A percentile compares a stretch with the other conserved stretches of the same genome.
phyloP scores from a whole-genome alignment of 2,329 filamentous ascomycete genomes.

The Calonectria leucothoes region DNA sequence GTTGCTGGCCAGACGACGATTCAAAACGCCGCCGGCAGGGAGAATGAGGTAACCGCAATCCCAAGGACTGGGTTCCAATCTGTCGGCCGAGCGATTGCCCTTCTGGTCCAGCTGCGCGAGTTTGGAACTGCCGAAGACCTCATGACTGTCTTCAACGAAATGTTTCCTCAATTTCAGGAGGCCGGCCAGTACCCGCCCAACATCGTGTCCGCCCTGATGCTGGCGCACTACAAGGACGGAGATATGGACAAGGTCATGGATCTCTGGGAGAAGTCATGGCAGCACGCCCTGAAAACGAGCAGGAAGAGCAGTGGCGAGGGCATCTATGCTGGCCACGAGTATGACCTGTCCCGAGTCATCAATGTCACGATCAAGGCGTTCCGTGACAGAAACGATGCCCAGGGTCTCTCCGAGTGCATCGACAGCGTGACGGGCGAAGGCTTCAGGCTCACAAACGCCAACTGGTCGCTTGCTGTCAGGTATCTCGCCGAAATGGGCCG shows the following conservation, averaged over 20 bases:
- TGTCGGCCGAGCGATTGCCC: constrained; percentile 47
- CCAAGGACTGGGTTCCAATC: constrained; percentile 41
- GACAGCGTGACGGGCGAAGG: constrained; percentile 70
- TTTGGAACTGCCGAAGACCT: constrained; percentile 68
- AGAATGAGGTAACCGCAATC: constrained; percentile 32
- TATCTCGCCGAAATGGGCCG: constrained; percentile 70
- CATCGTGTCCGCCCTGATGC: constrained; percentile 76
- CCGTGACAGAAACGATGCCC: constrained; percentile 52
- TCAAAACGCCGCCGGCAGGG: background rate
- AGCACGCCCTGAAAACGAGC: constrained; percentile 57
- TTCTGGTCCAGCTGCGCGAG: constrained; percentile 52
- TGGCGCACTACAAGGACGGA: constrained; percentile 67
- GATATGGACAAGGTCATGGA: constrained; percentile 70
- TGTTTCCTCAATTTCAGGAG: constrained; percentile 49
- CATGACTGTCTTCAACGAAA: constrained; percentile 63
- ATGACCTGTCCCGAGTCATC: constrained; percentile 63
- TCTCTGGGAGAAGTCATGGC: constrained; percentile 74
- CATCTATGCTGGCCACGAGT: constrained; percentile 62
- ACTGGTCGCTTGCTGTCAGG: constrained; percentile 85
- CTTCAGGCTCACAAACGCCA: constrained; percentile 79
- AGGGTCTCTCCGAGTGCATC: constrained; percentile 63
- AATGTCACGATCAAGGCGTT: constrained; percentile 61
- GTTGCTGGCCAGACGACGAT: background rate
- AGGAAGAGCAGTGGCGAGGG: constrained; percentile 33
- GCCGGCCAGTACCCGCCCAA: constrained; percentile 59